Base-by-base conservation (phyloP, 345 rosid genomes). In the Euphorbia lathyris region DNA sequence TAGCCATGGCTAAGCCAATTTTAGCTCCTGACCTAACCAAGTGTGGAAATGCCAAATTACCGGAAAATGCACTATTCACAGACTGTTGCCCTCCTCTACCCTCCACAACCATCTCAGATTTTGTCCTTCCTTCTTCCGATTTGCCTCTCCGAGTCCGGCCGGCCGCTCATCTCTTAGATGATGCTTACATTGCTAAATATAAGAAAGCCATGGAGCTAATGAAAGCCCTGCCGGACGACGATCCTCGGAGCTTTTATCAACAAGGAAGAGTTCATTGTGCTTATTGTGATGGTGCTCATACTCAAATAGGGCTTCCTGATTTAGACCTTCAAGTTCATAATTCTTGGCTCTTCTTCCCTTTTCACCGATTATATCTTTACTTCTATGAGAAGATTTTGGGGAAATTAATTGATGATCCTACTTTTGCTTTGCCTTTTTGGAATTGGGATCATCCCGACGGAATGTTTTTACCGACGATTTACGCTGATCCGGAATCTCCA, bases 221-320 rank as follows among this genome's bases (percentile, higher is more conserved):
- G 88, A 88, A 83, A 65, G 83, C 82, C 20, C 84, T 88, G 4
- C 90, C 90, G 1, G 83, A 69, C 0, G 80, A 80, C 7, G 90
- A 88, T 62, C 93, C 93, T 1, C 80, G 93, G 9, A 86, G 60
- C 81, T 86, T 86, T 80, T 67, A 7, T 34, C 87, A 83, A 36
- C 88, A 88, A 73, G 90, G 87, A 0, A 81, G 77, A 13, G 73
- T 86, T 52, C 93, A 88, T 53, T 88, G 93, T 43, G 93, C 88
- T 58, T 88, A 86, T 20, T 88, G 90, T 23, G 79, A 86, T 52
- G 93, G 85, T 3, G 88, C 88, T 30, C 74, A 88, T 58, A 67
- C 77, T n/a, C 90, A 88, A 73, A 72, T 81, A 0, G 87, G 90
- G 51, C 83, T 84, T 22, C 87, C 90, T 0, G 55, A 81, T 30